phyloP scores from a whole-genome alignment of 2,329 filamentous ascomycete species.

The Venturia pyrina region DNA sequence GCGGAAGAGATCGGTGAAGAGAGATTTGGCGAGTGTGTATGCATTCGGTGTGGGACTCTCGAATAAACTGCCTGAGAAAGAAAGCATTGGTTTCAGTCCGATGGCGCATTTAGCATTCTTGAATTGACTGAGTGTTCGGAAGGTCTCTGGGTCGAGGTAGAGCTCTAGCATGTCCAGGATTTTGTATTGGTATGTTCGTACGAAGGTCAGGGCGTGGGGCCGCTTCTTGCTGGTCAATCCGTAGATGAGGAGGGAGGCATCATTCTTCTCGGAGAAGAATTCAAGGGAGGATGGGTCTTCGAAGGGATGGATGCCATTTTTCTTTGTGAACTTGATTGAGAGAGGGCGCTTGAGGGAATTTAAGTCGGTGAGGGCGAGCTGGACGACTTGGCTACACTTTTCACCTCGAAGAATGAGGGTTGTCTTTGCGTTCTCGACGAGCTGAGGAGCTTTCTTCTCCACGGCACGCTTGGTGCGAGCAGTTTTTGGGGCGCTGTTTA shows the following conservation, averaged over 20 bases:
- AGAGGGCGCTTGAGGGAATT: constrained; percentile 75
- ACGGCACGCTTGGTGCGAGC: constrained; percentile 91
- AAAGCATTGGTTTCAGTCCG: constrained; percentile 77
- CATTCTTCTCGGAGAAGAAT: constrained; percentile 96
- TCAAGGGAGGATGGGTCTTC: constrained; percentile 80
- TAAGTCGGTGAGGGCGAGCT: constrained; percentile 77
- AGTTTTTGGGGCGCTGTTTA: constrained; percentile 30
- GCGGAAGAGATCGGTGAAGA: constrained; percentile 86
- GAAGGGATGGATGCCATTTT: constrained; percentile 91
- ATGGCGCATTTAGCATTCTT: constrained; percentile 54
- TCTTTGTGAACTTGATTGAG: constrained; percentile 89
- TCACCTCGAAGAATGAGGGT: constrained; percentile 85
- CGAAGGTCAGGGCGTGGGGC: constrained; percentile 78
- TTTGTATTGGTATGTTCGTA: constrained; percentile 75
- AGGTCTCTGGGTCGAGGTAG: constrained; percentile 64
- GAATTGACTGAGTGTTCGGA: constrained; percentile 63
- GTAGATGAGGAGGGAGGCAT: constrained; percentile 76
- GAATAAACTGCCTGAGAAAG: constrained; percentile 84
- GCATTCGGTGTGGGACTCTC: constrained; percentile 70
- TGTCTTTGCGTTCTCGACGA: constrained; percentile 79
- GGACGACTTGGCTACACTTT: constrained; percentile 69
- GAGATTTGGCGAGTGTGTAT: constrained; percentile 76
- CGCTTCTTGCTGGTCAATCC: constrained; percentile 86
- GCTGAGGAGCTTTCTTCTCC: constrained; percentile 84
- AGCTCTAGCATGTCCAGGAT: constrained; percentile 93